phyloP scores from a whole-genome alignment of 2,329 filamentous ascomycete species.

The Dactylellina cionopaga region DNA sequence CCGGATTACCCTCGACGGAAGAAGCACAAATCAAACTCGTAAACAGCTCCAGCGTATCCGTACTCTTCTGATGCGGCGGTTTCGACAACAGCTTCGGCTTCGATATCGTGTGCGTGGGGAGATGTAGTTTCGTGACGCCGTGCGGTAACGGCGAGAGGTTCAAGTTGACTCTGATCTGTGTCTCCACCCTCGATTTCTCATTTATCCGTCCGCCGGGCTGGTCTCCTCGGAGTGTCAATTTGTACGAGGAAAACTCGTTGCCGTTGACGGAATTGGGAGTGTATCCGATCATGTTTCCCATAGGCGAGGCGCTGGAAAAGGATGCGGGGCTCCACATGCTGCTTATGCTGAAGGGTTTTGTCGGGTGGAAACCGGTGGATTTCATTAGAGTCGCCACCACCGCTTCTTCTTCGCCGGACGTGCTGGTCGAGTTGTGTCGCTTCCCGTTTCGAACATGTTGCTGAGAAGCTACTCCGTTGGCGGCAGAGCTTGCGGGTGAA shows the following conservation, averaged over 20 bases:
- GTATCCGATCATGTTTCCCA: slow-evolving; percentile 40
- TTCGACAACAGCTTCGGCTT: slow-evolving; percentile 91
- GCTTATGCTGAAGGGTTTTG: slow-evolving; percentile 28
- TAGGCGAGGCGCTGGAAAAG: slow-evolving; percentile 41
- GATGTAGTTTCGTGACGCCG: slow-evolving; percentile 80
- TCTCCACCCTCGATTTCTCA: slow-evolving; percentile 89
- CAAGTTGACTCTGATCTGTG: slow-evolving; percentile 89
- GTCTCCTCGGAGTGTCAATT: slow-evolving; percentile 60
- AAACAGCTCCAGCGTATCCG: slow-evolving; percentile 81
- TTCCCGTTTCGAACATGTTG: slow-evolving; percentile 20
- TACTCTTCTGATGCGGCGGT: slow-evolving; percentile 70
- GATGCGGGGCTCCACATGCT: slow-evolving; percentile 49
- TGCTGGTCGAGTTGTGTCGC: slow-evolving; percentile 38
- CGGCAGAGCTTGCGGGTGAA: slow-evolving; percentile 37
- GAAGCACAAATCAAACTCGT: slow-evolving; percentile 90
- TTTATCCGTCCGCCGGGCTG: slow-evolving; percentile 60
- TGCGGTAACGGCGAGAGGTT: slow-evolving; percentile 78
- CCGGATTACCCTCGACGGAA: slow-evolving; percentile 77
- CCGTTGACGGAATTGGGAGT: slow-evolving; percentile 18
- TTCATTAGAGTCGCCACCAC: slow-evolving; percentile 25
- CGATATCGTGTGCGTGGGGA: slow-evolving; percentile 89
- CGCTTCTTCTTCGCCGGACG: slow-evolving; percentile 38
- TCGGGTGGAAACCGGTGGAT: slow-evolving; percentile 42
- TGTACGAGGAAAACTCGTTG: slow-evolving; percentile 33
- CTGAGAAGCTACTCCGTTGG: slow-evolving; percentile 29